Conservation (phyloP, 2,329 filamentous ascomycete species). For the Plenodomus lindquistii region DNA sequence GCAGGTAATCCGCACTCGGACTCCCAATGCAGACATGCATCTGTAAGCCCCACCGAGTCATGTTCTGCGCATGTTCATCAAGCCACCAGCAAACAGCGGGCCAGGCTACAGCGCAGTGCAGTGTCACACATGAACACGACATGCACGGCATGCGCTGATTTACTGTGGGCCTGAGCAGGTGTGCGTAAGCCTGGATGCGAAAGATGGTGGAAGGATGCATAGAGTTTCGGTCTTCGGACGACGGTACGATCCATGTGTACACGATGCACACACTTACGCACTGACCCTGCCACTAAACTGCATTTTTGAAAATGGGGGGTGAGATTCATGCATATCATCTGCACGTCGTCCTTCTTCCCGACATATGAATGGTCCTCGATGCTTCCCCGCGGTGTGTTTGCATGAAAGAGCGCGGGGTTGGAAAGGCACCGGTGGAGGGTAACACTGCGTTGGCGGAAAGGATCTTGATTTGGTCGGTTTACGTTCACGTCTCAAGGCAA, state of each 20-base stretch:
- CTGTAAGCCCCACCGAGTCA: neutral
- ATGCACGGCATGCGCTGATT: neutral
- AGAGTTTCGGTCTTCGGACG: neutral
- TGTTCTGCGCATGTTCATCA: neutral
- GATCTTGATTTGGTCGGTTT: neutral
- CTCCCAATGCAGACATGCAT: neutral
- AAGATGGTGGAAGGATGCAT: neutral
- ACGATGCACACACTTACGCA: neutral
- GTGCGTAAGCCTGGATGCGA: neutral
- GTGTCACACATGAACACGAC: neutral
- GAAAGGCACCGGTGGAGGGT: constrained; percentile 2
- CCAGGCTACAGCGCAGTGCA: neutral
- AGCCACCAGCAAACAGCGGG: neutral
- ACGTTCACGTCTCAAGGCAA: neutral
- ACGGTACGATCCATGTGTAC: neutral
- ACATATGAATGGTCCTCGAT: too few relatives aligned
- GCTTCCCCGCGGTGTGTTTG: neutral
- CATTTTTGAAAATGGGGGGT: too few relatives aligned
- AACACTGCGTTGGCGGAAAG: neutral
- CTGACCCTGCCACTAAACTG: neutral
- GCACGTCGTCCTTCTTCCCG: too few relatives aligned
- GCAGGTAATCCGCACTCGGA: too few relatives aligned
- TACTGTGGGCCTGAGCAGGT: neutral
- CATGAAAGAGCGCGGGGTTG: neutral
- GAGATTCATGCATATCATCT: too few relatives aligned